Conservation (phyloP, 1,284 basidiomycete species). For the Ustilago tritici region DNA sequence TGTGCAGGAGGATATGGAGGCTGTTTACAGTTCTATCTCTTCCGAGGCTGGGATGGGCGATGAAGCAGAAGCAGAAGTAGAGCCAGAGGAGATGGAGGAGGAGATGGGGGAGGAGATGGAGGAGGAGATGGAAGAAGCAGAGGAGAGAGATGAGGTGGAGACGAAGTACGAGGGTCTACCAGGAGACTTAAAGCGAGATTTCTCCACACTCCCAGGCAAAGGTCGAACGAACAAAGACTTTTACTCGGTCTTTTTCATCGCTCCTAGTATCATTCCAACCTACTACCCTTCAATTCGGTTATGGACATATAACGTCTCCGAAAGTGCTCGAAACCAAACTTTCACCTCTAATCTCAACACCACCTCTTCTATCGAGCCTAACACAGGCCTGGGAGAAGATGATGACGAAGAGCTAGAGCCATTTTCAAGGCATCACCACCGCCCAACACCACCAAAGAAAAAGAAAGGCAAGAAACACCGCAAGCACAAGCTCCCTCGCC, state of each 20-base stretch:
- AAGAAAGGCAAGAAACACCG: conserved; percentile 73
- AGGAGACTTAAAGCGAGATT: conserved; percentile 65
- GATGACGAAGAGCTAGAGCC: conserved; percentile 35
- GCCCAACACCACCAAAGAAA: conserved; percentile 69
- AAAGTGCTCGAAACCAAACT: conserved; percentile 17
- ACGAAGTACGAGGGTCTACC: conserved; percentile 33
- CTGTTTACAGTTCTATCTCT: conserved; percentile 10
- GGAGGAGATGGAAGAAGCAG: background rate
- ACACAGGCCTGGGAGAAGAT: conserved; percentile 49
- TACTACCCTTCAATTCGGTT: conserved; percentile 85
- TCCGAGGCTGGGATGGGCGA: background rate
- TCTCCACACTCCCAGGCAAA: conserved; percentile 56
- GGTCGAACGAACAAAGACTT: conserved; percentile 59
- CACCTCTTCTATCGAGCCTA: conserved; percentile 19
- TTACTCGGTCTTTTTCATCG: conserved; percentile 61
- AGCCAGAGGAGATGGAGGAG: background rate
- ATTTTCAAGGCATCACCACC: conserved; percentile 45
- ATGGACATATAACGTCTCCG: conserved; percentile 73
- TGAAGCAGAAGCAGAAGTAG: background rate
- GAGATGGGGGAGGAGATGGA: background rate
- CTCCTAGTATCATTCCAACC: conserved; percentile 80
- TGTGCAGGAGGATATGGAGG: conserved; percentile 62
- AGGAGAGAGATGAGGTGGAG: background rate
- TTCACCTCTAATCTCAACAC: background rate
- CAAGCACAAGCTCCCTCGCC: conserved; percentile 75